phyloP scores from a whole-genome alignment of 352 stramenopile genomes.

The Globisporangium emineosum region DNA sequence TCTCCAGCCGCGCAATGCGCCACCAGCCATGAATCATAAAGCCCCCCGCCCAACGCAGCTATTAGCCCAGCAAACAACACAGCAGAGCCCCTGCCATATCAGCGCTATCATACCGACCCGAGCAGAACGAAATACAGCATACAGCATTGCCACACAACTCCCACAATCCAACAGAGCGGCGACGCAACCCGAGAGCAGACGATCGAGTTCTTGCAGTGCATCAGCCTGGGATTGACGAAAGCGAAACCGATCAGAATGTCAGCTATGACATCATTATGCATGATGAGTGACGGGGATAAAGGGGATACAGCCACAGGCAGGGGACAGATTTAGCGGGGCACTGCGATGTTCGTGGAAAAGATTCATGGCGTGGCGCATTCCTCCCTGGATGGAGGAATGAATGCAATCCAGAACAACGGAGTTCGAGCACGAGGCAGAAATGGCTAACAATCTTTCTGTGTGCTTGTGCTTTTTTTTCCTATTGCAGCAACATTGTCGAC shows the following conservation, averaged over 20 bases:
- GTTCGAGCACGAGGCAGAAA: not conserved
- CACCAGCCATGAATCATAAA: conserved; percentile 1
- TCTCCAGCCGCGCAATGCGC: not conserved
- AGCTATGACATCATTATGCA: not conserved
- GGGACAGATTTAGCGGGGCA: too few species aligned
- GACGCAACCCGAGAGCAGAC: not conserved
- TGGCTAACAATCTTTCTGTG: not conserved
- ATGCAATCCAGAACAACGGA: not conserved
- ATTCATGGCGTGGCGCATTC: not conserved
- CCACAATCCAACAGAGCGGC: too few species aligned
- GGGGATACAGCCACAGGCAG: not conserved
- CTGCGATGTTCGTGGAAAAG: not conserved
- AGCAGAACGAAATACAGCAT: too few species aligned
- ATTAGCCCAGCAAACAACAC: not conserved
- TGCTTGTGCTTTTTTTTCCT: not conserved
- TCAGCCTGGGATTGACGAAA: not conserved
- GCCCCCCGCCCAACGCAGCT: not conserved
- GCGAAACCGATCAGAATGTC: not conserved
- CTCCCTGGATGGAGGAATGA: not conserved
- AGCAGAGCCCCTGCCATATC: not conserved
- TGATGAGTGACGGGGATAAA: not conserved
- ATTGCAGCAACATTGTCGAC: conserved; percentile 96
- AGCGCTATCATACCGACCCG: too few species aligned
- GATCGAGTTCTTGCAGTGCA: not conserved
- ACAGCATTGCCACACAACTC: too few species aligned